A percentile compares a stretch with the other conserved stretches of the same genome.
phyloP scores from a whole-genome alignment of 129 eudicot species.

The Heracleum sosnowskyi region DNA sequence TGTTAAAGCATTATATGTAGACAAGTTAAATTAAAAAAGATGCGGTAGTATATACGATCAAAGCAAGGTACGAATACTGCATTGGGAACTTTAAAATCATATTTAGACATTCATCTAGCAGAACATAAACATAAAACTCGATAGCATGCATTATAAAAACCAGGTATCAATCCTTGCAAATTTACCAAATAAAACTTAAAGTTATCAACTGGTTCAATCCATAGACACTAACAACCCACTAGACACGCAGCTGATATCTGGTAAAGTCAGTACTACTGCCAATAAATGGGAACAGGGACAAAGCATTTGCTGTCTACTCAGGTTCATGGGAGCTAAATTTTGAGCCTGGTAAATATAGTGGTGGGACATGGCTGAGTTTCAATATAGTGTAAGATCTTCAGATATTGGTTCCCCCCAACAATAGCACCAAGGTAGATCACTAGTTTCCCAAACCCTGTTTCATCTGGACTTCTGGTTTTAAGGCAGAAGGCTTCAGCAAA shows the following conservation, averaged over 20 bases:
- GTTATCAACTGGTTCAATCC: not conserved
- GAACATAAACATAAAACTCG: not conserved
- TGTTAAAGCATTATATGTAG: not conserved
- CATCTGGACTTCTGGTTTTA: conserved; percentile 92
- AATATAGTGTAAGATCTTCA: conserved; percentile 43
- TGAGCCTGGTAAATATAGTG: conserved; percentile 52
- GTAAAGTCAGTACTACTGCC: conserved; percentile 17
- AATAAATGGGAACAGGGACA: conserved; percentile 36
- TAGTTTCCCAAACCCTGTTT: conserved; percentile 51
- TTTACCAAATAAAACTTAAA: not conserved
- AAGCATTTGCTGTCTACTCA: conserved; percentile 29
- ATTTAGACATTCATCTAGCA: not conserved
- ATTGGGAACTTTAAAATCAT: not conserved
- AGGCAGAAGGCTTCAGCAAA: conserved; percentile 79
- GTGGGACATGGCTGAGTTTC: conserved; percentile 52
- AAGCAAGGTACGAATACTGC: not conserved
- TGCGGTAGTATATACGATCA: not conserved
- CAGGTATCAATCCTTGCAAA: conserved; percentile 2
- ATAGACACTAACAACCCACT: conserved; percentile 6
- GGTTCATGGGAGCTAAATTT: conserved; percentile 54
- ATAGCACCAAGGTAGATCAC: conserved; percentile 42
- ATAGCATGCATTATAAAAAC: not conserved
- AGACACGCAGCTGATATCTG: conserved; percentile 27
- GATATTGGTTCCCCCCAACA: conserved; percentile 29
- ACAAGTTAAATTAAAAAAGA: not conserved